Evolutionary conservation across 2,329 filamentous ascomycete genomes (phyloP).

Genomic region (Neonectria sp.): DNA sequence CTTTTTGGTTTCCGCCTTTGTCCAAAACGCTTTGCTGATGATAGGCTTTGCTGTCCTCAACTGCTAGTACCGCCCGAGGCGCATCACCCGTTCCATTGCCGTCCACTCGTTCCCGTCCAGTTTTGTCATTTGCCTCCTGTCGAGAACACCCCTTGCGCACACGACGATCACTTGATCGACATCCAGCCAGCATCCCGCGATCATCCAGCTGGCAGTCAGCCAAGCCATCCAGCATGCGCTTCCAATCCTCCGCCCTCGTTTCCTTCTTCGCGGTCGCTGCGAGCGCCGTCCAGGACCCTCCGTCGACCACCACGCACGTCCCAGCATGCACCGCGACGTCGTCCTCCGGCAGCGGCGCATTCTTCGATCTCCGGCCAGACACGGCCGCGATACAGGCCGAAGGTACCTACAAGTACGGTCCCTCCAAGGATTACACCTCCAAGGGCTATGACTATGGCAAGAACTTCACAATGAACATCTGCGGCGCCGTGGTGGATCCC

Average conservation of each 20-base stretch:
- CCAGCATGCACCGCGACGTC: constrained; percentile 71
- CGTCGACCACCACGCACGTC: constrained; percentile 59
- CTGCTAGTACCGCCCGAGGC: constrained; percentile 26
- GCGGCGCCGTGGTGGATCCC: constrained; percentile 79
- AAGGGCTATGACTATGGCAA: constrained; percentile 83
- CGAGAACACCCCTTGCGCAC: constrained; percentile 5
- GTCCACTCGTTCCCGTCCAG: constrained; percentile 3
- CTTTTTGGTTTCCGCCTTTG: constrained; percentile 9
- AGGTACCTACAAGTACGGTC: constrained; percentile 57
- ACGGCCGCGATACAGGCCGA: constrained; percentile 62
- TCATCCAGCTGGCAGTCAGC: not conserved
- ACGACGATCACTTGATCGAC: not conserved
- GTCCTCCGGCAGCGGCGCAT: constrained; percentile 68
- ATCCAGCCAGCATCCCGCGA: not conserved
- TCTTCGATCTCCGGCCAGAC: constrained; percentile 72
- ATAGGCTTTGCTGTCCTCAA: constrained; percentile 11
- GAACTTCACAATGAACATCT: constrained; percentile 90
- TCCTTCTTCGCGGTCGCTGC: constrained; percentile 54
- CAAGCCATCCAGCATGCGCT: constrained; percentile 46
- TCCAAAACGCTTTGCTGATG: constrained; percentile 20
- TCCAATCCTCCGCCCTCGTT: constrained; percentile 49
- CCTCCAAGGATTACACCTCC: constrained; percentile 71
- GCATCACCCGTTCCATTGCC: constrained; percentile 9
- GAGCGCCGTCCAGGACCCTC: constrained; percentile 53
- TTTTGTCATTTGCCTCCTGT: constrained; percentile 7